These are phyloP conservation scores for Novymonas esmeraldas DNA, from an alignment of 208 protist species.

Conservation along the genomic window DNA sequence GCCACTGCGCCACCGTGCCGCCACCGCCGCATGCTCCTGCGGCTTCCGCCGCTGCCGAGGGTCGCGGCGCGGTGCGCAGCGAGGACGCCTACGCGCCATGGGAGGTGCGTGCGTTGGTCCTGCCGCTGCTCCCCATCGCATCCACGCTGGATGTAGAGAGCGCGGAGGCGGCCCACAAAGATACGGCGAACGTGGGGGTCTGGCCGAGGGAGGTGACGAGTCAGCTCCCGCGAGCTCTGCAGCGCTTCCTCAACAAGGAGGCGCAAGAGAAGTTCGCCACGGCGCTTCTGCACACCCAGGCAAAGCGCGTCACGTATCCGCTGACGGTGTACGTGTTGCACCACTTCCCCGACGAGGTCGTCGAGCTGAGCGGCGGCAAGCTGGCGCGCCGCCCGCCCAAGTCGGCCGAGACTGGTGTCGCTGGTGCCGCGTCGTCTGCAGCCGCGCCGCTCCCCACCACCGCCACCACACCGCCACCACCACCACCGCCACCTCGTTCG, in stretches of 20 bases:
- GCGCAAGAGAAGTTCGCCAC: no score
- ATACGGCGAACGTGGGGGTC: not conserved
- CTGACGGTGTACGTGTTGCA: conserved; percentile 7
- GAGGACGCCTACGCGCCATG: conserved; percentile 50
- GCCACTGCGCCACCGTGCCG: conserved; percentile 2
- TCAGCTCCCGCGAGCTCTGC: conserved; percentile 7
- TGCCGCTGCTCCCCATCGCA: conserved; percentile 39
- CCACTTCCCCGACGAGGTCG: conserved; percentile 34
- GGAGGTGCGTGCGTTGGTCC: conserved; percentile 59
- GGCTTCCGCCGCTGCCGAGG: not conserved
- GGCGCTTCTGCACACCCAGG: no score
- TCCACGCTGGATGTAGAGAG: not conserved
- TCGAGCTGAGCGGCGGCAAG: conserved; percentile 23
- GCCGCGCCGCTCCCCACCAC: no score
- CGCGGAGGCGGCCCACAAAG: not conserved
- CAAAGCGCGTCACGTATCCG: not conserved
- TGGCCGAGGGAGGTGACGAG: not conserved
- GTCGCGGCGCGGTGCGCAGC: not conserved
- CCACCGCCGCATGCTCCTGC: no score
- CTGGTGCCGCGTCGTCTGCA: no score
- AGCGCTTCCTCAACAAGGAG: conserved; percentile 10
- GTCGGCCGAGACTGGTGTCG: no score
- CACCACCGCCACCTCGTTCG: no score
- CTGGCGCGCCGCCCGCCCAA: conserved; percentile 4
- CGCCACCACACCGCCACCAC: no score